Evolutionary conservation across 2,329 filamentous ascomycete genomes (phyloP).

Genomic region (Lomentospora prolificans): DNA sequence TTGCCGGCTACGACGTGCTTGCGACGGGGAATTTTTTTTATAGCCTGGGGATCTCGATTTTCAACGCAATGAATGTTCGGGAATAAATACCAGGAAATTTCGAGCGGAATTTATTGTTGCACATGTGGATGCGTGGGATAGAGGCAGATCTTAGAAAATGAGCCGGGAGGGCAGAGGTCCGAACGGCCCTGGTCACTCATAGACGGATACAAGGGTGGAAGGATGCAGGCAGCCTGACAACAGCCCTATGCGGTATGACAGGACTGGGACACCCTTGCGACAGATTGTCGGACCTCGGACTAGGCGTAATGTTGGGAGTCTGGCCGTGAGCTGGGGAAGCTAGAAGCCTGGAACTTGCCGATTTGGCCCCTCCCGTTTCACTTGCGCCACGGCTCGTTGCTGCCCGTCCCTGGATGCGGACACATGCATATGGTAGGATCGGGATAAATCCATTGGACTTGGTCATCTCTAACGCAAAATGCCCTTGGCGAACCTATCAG

Average conservation of each 20-base stretch:
- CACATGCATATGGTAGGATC: neutral
- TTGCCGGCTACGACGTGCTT: too few relatives aligned
- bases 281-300: neutral
- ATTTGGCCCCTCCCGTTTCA: neutral
- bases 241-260: neutral
- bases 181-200: too few relatives aligned
- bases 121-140: neutral
- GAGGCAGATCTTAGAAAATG: neutral
- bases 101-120: neutral
- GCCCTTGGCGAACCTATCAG: neutral
- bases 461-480: neutral
- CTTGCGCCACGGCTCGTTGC: neutral
- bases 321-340: neutral
- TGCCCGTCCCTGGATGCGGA: neutral
- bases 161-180: too few relatives aligned
- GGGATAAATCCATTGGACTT: neutral
- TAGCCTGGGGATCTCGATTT: neutral
- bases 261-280: neutral
- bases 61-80: neutral
- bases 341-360: neutral
- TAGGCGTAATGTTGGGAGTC: neutral
- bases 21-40: neutral
- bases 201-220: too few relatives aligned
- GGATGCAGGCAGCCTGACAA: neutral
- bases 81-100: constrained; percentile 1